phyloP scores from a whole-genome alignment of 306 rosid genomes.

The Macrotyloma uniflorum region DNA sequence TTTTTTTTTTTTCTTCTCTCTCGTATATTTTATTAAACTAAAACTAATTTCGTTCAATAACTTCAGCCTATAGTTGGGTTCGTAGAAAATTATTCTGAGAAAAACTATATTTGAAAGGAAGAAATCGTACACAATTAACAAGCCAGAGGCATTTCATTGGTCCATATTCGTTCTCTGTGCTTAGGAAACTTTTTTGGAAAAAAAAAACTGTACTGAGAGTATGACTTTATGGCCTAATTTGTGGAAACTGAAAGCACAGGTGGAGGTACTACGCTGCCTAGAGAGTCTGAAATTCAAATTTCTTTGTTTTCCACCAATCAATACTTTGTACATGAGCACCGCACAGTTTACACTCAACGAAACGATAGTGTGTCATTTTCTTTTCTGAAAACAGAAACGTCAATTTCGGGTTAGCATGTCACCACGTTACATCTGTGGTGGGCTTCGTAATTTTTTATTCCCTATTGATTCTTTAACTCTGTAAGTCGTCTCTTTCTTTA shows the following conservation, averaged over 20 bases:
- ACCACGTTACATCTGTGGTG: conserved; percentile 32
- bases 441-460: conserved; percentile 1
- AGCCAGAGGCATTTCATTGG: conserved; percentile 21
- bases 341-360: conserved; percentile 6
- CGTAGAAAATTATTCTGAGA: not conserved
- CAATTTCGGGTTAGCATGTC: conserved; percentile 37
- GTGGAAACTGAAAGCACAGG: not conserved
- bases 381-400: conserved; percentile 23
- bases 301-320: not conserved
- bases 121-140: not conserved
- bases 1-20: not conserved
- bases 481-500: conserved; percentile 31
- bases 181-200: not conserved
- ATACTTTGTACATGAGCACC: conserved; percentile 1
- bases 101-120: not conserved
- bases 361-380: conserved; percentile 15
- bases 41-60: not conserved
- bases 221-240: not conserved
- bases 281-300: not conserved
- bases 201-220: not conserved
- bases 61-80: not conserved
- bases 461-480: conserved; percentile 16
- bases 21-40: not conserved
- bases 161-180: conserved; percentile 16
- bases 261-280: not conserved